Evolutionary conservation across 2,329 filamentous ascomycete species (phyloP), one percentile per base, ranked within the genome.

Genomic region (Knufia fluminis): DNA sequence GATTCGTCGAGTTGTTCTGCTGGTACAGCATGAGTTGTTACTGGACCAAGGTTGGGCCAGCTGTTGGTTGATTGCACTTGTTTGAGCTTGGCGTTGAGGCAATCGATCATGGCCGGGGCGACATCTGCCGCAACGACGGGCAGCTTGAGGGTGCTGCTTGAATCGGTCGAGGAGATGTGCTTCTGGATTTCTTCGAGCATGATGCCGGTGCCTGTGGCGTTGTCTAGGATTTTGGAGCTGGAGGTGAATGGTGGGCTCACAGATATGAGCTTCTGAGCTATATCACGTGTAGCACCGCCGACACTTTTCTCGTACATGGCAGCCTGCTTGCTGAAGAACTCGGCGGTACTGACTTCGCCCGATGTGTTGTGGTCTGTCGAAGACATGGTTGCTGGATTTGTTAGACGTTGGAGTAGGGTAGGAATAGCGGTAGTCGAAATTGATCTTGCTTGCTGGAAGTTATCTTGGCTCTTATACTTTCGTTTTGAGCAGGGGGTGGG

Each of bases 171-270:
- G 14, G 22, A 50, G 33, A 49, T 33, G 46, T 45, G 31, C 1
- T 41, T 41, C 47, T 43, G 47, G 23, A 52, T 20, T 50, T 56
- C 33, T 28, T 51, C 46, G 2, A 48, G 52, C n/a, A 55, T 41
- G 4, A 54, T 50, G 16, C 55, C 40, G 7, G 57, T 53, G 23
- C 56, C 54, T 26, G 51, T 53, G 19, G 56, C 56, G 43, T 54
- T 56, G 50, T 58, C 56, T 35, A 58, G 52, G 45, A 59, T 53
- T n/a, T 48, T 36, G 32, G 49, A 46, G 10, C 46, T 31, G 3
- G 33, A 3, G 12, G 42, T 28, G 42, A 46, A 46, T 8, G 42
- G 26, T 8, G 42, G 42, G 20, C 42, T 46, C 42, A 46, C 33
- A 3, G 28, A 35, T 3, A 46, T 20, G 16, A 46, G 31, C 16